These are phyloP conservation scores for Dactylis glomerata DNA, from an alignment of 176 grass and related monocot genomes.

Conservation along the genomic window DNA sequence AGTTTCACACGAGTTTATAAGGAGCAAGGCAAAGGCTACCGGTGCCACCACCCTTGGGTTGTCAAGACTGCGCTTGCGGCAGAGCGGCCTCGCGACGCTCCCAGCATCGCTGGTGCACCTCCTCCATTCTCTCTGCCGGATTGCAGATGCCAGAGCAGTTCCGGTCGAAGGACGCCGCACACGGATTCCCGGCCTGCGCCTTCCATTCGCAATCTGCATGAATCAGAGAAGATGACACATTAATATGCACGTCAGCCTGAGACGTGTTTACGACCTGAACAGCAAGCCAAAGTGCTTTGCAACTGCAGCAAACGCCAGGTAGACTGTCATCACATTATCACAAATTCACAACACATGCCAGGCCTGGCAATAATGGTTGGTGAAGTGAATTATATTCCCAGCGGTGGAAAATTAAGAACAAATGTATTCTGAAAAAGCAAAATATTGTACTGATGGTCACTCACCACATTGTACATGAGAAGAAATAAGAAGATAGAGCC, in stretches of 20 bases:
- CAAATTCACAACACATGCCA: not conserved
- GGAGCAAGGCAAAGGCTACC: conserved; percentile 12
- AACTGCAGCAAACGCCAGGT: conserved; percentile 4
- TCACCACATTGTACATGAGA: not conserved
- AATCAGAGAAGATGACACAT: conserved; percentile 19
- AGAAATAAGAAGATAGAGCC: not conserved
- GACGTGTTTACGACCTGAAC: not conserved
- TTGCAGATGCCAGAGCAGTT: conserved; percentile 78
- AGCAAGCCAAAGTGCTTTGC: not conserved
- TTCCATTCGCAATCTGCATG: conserved; percentile 82
- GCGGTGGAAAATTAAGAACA: not conserved
- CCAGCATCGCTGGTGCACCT: conserved; percentile 65
- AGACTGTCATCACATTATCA: conserved; percentile 1
- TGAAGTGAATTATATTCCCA: not conserved
- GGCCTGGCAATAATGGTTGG: conserved; percentile 1
- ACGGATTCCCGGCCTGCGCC: conserved; percentile 61
- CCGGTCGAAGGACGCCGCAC: conserved; percentile 77
- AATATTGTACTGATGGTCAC: not conserved
- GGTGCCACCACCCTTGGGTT: not conserved
- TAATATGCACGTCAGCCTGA: not conserved
- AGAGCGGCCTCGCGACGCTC: conserved; percentile 45
- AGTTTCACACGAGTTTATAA: conserved; percentile 40
- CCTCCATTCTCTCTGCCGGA: conserved; percentile 66
- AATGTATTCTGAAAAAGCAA: not conserved
- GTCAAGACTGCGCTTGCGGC: conserved; percentile 49